A percentile compares a stretch with the other conserved stretches of the same genome.
Conservation (phyloP, 169 alveolate species). For the Condylostoma magnum region DNA sequence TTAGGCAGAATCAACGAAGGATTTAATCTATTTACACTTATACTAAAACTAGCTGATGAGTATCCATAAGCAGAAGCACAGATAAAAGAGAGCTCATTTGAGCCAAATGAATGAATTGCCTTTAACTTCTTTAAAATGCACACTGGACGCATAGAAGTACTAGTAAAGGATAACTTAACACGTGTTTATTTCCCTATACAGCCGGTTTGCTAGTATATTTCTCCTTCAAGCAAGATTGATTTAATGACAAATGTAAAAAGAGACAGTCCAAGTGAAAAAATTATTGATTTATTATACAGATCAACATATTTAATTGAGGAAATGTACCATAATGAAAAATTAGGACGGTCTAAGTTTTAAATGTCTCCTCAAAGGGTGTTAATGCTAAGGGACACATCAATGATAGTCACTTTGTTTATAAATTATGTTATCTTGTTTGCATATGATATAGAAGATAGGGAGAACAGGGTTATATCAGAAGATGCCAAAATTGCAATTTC, state of each 20-base stretch:
- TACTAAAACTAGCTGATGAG: conserved; percentile 24
- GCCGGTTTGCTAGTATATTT: conserved; percentile 41
- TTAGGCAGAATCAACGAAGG: conserved; percentile 40
- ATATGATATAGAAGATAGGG: no score
- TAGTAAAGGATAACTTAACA: conserved; percentile 4
- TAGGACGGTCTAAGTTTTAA: no score
- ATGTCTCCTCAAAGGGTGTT: no score
- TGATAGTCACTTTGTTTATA: no score
- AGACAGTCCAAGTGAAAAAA: conserved; percentile 35
- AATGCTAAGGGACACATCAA: no score
- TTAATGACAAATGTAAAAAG: conserved; percentile 36
- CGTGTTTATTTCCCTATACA: conserved; percentile 48
- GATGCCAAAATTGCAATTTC: not conserved
- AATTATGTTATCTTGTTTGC: no score
- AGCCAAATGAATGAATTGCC: conserved; percentile 9
- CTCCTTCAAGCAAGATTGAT: conserved; percentile 20
- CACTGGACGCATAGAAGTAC: conserved; percentile 39
- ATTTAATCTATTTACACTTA: conserved; percentile 32
- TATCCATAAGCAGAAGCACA: conserved; percentile 12
- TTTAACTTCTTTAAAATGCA: conserved; percentile 26
- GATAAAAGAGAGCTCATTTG: not conserved
- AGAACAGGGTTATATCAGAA: no score
- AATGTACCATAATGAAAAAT: conserved; percentile 49
- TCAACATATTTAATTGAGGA: conserved; percentile 44
- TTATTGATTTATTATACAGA: conserved; percentile 30